Conservation (phyloP, 495 filamentous ascomycete species). For the Lophium mytilinum region DNA sequence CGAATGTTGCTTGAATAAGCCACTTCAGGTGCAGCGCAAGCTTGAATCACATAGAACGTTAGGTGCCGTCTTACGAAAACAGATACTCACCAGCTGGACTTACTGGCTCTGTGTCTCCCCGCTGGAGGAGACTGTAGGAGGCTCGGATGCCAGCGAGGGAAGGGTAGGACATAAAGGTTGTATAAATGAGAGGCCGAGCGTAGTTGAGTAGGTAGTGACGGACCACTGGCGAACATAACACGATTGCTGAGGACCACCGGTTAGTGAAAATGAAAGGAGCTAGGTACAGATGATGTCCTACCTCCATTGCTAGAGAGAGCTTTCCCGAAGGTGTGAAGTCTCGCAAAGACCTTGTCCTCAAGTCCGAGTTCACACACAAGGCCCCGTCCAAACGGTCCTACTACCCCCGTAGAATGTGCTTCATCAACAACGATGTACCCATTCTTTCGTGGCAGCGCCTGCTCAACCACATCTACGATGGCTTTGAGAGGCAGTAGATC, state of each 20-base stretch:
- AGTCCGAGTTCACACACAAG: slow-evolving; percentile 59
- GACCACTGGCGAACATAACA: slow-evolving; percentile 40
- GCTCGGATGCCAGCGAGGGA: slow-evolving; percentile 43
- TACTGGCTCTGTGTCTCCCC: slow-evolving; percentile 36
- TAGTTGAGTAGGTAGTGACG: slow-evolving; percentile 58
- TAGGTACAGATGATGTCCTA: slow-evolving; percentile 30
- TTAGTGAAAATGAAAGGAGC: background rate
- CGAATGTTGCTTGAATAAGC: slow-evolving; percentile 7
- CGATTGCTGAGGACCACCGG: slow-evolving; percentile 15
- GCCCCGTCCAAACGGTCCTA: slow-evolving; percentile 55
- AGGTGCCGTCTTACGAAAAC: background rate
- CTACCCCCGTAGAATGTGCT: slow-evolving; percentile 64
- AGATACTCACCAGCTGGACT: background rate
- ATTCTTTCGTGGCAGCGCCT: slow-evolving; percentile 48
- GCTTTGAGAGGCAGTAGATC: slow-evolving; percentile 57
- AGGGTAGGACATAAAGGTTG: slow-evolving; percentile 50
- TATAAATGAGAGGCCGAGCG: slow-evolving; percentile 53
- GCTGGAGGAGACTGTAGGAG: slow-evolving; percentile 42
- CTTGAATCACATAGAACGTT: slow-evolving; percentile 3
- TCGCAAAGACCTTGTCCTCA: slow-evolving; percentile 57
- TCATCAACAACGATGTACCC: slow-evolving; percentile 71
- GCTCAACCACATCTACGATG: slow-evolving; percentile 50
- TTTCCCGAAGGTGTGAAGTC: slow-evolving; percentile 73
- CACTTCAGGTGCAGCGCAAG: slow-evolving; percentile 8
- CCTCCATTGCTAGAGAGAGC: slow-evolving; percentile 65